Evolutionary conservation across 2,329 filamentous ascomycete species (phyloP).

Genomic region (Aspergillus spinulosporus): DNA sequence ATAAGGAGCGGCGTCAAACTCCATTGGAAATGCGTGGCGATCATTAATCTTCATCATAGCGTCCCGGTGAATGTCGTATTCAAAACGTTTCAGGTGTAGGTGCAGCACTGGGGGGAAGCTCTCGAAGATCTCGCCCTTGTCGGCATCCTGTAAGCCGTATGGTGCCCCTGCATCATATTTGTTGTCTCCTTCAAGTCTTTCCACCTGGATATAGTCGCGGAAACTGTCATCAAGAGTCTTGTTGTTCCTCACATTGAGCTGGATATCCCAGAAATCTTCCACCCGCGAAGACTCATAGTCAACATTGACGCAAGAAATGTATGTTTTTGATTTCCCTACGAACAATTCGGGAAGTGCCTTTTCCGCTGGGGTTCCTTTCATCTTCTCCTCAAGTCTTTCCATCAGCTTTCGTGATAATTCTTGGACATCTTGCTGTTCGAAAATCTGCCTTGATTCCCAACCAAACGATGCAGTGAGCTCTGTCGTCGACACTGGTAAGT

Average conservation of each 20-base stretch:
- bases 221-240: slow-evolving; percentile 92
- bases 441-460: slow-evolving; percentile 97
- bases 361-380: slow-evolving; percentile 94
- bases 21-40: slow-evolving; percentile 51
- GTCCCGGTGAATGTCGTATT: slow-evolving; percentile 94
- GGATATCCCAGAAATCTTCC: slow-evolving; percentile 99
- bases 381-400: slow-evolving; percentile 94
- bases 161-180: slow-evolving; percentile 93
- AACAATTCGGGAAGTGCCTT: slow-evolving; percentile 89
- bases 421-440: slow-evolving; percentile 98
- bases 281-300: slow-evolving; percentile 93
- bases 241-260: slow-evolving; percentile 93
- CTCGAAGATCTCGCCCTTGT: slow-evolving; percentile 96
- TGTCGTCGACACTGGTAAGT: slow-evolving; percentile 79
- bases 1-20: slow-evolving; percentile 71
- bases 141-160: slow-evolving; percentile 90
- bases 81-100: slow-evolving; percentile 93
- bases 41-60: slow-evolving; percentile 93
- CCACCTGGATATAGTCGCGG: slow-evolving; percentile 91
- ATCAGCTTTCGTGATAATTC: slow-evolving; percentile 95
- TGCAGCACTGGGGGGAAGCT: slow-evolving; percentile 93
- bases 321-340: slow-evolving; percentile 97
- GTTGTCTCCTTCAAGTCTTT: slow-evolving; percentile 96
- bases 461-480: slow-evolving; percentile 96
- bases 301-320: slow-evolving; percentile 98